Percentiles rank a stretch among this genome's conserved stretches.
Evolutionary conservation across 306 rosid species (phyloP).

Genomic region (Ormosia semicastrata): DNA sequence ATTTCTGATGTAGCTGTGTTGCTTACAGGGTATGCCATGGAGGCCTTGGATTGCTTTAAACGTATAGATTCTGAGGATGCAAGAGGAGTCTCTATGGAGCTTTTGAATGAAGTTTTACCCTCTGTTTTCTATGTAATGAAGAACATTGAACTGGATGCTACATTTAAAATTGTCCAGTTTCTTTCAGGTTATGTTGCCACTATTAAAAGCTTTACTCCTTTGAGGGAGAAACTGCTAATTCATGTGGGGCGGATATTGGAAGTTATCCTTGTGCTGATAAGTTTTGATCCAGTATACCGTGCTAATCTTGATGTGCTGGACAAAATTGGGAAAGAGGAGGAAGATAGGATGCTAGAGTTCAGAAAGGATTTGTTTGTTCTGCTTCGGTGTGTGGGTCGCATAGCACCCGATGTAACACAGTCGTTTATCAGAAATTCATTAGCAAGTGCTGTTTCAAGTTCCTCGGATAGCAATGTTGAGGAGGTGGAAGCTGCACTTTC

Average conservation of each 20-base stretch:
- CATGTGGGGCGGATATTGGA: conserved; percentile 88
- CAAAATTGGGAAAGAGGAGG: conserved; percentile 92
- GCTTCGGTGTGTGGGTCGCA: conserved; percentile 50
- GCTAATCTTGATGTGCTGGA: conserved; percentile 69
- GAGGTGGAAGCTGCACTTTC: conserved; percentile 91
- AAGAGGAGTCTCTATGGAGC: conserved; percentile 58
- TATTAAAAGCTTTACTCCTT: conserved; percentile 63
- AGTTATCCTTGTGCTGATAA: conserved; percentile 69
- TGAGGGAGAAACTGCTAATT: conserved; percentile 65
- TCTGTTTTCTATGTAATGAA: conserved; percentile 77
- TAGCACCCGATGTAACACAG: conserved; percentile 73
- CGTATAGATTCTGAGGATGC: conserved; percentile 71
- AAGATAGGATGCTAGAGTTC: conserved; percentile 84
- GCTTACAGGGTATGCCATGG: conserved; percentile 80
- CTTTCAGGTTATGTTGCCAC: conserved; percentile 79
- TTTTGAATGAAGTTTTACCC: conserved; percentile 77
- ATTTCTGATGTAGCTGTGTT: conserved; percentile 68
- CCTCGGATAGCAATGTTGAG: conserved; percentile 76
- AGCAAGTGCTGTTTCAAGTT: conserved; percentile 60
- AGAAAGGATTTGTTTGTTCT: conserved; percentile 89
- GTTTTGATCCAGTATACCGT: conserved; percentile 69
- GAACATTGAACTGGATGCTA: conserved; percentile 74
- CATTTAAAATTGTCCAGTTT: conserved; percentile 81
- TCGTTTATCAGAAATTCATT: conserved; percentile 70
- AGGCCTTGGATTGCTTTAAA: conserved; percentile 89